A percentile compares a stretch with the other conserved stretches of the same genome.
Evolutionary conservation across 768 basidiomycete species (phyloP).

Genomic region (Serendipita sp.): DNA sequence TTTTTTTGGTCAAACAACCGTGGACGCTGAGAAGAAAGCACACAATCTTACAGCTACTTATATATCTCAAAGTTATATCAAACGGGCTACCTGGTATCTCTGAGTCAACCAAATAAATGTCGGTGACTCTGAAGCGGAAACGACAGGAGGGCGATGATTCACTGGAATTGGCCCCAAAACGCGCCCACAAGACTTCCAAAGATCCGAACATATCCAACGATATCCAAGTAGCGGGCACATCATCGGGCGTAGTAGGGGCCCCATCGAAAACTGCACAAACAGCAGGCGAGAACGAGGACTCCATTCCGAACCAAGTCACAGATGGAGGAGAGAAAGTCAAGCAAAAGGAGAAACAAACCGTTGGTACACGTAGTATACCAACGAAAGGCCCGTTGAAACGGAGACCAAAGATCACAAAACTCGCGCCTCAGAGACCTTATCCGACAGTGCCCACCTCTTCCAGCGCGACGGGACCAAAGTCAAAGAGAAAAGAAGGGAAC

Average conservation of each 20-base stretch:
- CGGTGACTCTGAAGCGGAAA: conserved; percentile 5
- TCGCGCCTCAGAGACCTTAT: conserved; percentile 59
- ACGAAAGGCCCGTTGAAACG: conserved; percentile 6
- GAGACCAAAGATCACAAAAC: conserved; percentile 37
- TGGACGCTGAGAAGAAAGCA: too few relatives aligned
- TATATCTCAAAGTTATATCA: not conserved
- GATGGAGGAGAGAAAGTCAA: not conserved
- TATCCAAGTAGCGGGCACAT: not conserved
- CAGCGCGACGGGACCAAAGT: conserved; percentile 66
- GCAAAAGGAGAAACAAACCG: not conserved
- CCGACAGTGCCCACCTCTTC: conserved; percentile 61
- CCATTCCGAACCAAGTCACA: not conserved
- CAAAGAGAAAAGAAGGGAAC: conserved; percentile 64
- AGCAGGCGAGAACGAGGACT: not conserved
- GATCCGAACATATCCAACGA: not conserved
- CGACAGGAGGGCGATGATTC: not conserved
- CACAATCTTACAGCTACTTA: too few relatives aligned
- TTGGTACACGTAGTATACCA: not conserved
- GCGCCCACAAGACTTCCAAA: not conserved
- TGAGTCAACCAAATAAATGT: not conserved
- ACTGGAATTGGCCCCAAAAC: not conserved
- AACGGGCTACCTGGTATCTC: not conserved
- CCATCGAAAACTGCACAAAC: not conserved
- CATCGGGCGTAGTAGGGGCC: not conserved
- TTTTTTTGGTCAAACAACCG: conserved; percentile 98